Evolutionary conservation across 2,329 filamentous ascomycete genomes (phyloP).

Genomic region (Orbilia brochopaga): DNA sequence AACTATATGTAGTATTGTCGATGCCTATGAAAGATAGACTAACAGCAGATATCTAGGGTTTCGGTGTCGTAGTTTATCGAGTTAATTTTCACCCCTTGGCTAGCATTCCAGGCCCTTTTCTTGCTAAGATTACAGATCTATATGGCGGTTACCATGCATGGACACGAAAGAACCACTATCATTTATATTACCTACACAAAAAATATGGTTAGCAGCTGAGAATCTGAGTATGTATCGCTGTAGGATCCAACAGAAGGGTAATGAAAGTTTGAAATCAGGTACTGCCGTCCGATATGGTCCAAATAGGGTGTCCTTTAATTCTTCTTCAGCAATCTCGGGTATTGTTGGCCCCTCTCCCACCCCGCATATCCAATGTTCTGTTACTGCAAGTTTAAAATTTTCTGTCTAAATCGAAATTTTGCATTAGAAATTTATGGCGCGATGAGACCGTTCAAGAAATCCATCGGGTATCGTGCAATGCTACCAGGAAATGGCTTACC

Average conservation of each 20-base stretch:
- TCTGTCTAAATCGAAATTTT: slow-evolving; percentile 9
- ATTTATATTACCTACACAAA: slow-evolving; percentile 73
- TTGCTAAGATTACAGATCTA: slow-evolving; percentile 68
- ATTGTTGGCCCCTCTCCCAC: slow-evolving; percentile 54
- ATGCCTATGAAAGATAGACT: not conserved
- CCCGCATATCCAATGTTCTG: not conserved
- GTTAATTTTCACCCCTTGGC: slow-evolving; percentile 70
- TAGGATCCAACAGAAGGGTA: not conserved
- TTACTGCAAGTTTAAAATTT: too few species aligned
- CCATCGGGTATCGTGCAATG: slow-evolving; percentile 35
- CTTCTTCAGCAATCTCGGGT: slow-evolving; percentile 69
- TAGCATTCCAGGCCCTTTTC: slow-evolving; percentile 69
- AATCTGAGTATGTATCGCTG: not conserved
- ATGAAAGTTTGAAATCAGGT: slow-evolving; percentile 10
- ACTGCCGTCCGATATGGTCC: slow-evolving; percentile 58
- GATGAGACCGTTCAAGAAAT: slow-evolving; percentile 57
- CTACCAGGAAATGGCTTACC: slow-evolving; percentile 58
- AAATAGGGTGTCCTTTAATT: slow-evolving; percentile 73
- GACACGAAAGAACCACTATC: slow-evolving; percentile 75
- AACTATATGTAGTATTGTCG: not conserved
- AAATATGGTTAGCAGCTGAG: slow-evolving; percentile 67
- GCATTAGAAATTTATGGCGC: slow-evolving; percentile 59
- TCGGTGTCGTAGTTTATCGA: slow-evolving; percentile 60
- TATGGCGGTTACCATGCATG: slow-evolving; percentile 73
- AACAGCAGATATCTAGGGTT: slow-evolving; percentile 2